These are phyloP conservation scores for Beauveria australis DNA, from an alignment of 2,329 filamentous ascomycete genomes.

Conservation along the genomic window DNA sequence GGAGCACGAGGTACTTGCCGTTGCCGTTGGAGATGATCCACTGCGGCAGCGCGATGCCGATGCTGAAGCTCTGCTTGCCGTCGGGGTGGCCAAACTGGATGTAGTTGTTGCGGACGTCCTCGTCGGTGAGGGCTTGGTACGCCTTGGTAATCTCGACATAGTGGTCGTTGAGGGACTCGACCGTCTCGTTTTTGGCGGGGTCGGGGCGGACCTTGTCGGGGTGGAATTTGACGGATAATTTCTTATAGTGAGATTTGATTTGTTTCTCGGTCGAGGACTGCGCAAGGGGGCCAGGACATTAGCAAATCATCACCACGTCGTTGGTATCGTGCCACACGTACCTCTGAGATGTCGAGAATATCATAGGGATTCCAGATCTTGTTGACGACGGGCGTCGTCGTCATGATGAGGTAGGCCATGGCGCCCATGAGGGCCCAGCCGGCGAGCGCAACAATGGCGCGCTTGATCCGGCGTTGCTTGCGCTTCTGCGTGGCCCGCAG, in stretches of 20 bases:
- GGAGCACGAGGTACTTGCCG: constrained; percentile 86
- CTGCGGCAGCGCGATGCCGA: constrained; percentile 90
- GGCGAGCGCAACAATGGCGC: constrained; percentile 62
- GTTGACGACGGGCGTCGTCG: constrained; percentile 60
- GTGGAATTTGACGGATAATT: constrained; percentile 76
- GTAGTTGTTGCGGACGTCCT: constrained; percentile 95
- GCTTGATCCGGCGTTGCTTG: constrained; percentile 81
- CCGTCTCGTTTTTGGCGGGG: constrained; percentile 77
- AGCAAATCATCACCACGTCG: not conserved
- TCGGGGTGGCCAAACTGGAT: constrained; percentile 94
- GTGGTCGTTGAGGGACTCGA: constrained; percentile 72
- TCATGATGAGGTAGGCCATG: constrained; percentile 86
- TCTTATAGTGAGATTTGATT: constrained; percentile 88
- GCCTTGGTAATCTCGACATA: constrained; percentile 97
- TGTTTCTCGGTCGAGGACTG: constrained; percentile 77
- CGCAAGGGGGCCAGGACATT: not conserved
- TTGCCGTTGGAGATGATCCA: constrained; percentile 90
- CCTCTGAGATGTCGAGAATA: constrained; percentile 78
- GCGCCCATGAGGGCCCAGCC: constrained; percentile 81
- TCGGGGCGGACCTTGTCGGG: constrained; percentile 89
- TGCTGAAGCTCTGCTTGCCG: constrained; percentile 96
- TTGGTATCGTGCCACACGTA: constrained; percentile 29
- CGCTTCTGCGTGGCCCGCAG: constrained; percentile 82
- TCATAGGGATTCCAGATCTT: constrained; percentile 97
- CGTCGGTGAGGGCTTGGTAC: constrained; percentile 95